Evolutionary conservation across 2,329 filamentous ascomycete species (phyloP).

Genomic region (Parastagonospora nodorum): DNA sequence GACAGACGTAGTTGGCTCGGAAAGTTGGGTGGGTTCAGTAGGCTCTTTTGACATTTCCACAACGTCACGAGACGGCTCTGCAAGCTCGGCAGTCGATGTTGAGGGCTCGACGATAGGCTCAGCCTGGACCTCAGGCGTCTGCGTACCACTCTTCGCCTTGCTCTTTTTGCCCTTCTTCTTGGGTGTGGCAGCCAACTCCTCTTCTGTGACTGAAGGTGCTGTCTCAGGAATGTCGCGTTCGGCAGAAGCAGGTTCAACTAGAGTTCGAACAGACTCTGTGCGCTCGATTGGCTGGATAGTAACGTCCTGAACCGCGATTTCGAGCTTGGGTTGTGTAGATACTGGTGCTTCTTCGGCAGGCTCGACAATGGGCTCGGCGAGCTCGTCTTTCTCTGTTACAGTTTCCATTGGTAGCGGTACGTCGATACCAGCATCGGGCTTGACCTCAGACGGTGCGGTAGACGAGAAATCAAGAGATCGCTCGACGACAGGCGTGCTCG

Average conservation of each 20-base stretch:
- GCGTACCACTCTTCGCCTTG: slow-evolving; percentile 19
- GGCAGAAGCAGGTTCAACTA: background rate
- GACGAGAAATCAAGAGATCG: slow-evolving; percentile 1
- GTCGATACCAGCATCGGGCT: background rate
- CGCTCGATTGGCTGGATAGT: background rate
- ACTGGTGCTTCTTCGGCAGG: background rate
- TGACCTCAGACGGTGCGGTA: background rate
- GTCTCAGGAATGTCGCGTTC: background rate
- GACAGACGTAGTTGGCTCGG: background rate
- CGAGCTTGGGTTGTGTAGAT: background rate
- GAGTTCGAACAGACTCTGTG: background rate
- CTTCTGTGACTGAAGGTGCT: background rate
- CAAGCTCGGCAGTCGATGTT: background rate
- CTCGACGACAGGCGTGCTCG: slow-evolving; percentile 9
- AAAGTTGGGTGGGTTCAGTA: background rate
- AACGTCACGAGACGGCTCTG: background rate
- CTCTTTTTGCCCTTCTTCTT: slow-evolving; percentile 30
- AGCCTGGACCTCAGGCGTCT: slow-evolving; percentile 10
- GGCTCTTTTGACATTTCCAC: background rate
- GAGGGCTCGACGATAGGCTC: slow-evolving; percentile 1
- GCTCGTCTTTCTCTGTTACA: background rate
- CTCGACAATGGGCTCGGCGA: background rate
- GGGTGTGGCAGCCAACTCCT: slow-evolving; percentile 12
- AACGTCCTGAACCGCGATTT: background rate
- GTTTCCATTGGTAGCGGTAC: background rate